Evolutionary conservation across 345 rosid genomes (phyloP).

Genomic region (Xanthoceras sorbifolium): DNA sequence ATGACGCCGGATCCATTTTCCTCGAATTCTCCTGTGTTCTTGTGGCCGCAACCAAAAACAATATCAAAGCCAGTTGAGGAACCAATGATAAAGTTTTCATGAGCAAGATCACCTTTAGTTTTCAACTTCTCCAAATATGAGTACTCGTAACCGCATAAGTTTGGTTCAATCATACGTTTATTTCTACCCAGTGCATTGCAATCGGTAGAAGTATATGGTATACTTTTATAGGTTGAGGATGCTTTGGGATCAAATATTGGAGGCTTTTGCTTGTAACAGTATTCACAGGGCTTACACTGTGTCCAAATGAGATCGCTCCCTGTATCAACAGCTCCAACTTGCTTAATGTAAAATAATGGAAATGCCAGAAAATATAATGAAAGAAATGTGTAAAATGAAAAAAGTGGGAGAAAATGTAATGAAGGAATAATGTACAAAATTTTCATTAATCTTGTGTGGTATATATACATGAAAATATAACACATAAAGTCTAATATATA

Average conservation of each 20-base stretch:
- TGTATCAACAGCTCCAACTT: slow-evolving; percentile 52
- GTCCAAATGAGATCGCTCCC: slow-evolving; percentile 69
- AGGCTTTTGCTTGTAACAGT: slow-evolving; percentile 48
- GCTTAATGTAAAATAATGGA: too few species aligned
- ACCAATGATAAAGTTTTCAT: slow-evolving; percentile 42
- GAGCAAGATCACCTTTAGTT: slow-evolving; percentile 45
- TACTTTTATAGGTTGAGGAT: slow-evolving; percentile 43
- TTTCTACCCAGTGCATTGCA: slow-evolving; percentile 28
- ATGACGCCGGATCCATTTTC: slow-evolving; percentile 50
- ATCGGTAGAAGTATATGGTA: slow-evolving; percentile 35
- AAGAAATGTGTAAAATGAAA: too few species aligned
- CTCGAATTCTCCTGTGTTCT: slow-evolving; percentile 46
- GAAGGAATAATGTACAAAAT: too few species aligned
- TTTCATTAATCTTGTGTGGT: too few species aligned
- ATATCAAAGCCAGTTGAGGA: slow-evolving; percentile 16
- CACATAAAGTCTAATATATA: too few species aligned
- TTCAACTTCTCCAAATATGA: slow-evolving; percentile 43
- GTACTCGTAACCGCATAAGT: slow-evolving; percentile 45
- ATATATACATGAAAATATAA: too few species aligned
- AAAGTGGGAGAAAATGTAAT: too few species aligned
- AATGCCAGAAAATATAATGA: too few species aligned
- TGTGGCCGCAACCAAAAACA: slow-evolving; percentile 55
- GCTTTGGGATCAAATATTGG: slow-evolving; percentile 48
- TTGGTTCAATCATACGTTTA: slow-evolving; percentile 1
- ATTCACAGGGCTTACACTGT: slow-evolving; percentile 62